These are phyloP conservation scores for Penicillium freii DNA, from an alignment of 2,329 filamentous ascomycete genomes.

Conservation along the genomic window DNA sequence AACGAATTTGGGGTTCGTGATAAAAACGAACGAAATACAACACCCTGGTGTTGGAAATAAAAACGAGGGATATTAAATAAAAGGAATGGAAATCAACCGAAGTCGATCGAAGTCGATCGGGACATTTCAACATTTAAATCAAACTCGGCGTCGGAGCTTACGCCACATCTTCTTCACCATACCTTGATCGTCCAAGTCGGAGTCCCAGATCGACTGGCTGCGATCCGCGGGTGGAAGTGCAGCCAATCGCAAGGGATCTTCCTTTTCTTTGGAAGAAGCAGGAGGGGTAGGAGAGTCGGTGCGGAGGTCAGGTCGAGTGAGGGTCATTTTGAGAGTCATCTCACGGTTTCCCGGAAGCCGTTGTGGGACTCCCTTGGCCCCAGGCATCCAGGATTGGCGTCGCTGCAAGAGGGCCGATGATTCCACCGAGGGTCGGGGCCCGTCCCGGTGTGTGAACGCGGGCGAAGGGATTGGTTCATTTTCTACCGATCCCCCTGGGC, in stretches of 20 bases:
- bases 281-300: conserved; percentile 28
- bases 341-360: conserved; percentile 65
- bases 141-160: conserved; percentile 37
- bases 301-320: conserved; percentile 84
- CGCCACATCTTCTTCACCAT: conserved; percentile 47
- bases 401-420: conserved; percentile 15
- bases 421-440: conserved; percentile 12
- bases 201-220: conserved; percentile 44
- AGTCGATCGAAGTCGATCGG: neutral
- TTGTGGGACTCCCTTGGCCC: conserved; percentile 47
- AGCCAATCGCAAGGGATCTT: conserved; percentile 57
- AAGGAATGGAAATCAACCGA: neutral
- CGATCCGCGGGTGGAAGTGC: conserved; percentile 50
- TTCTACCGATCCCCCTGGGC: conserved; percentile 23
- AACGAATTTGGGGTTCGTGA: conserved; percentile 1
- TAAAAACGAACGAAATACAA: conserved; percentile 5
- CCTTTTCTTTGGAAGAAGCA: conserved; percentile 62
- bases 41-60: neutral
- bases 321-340: conserved; percentile 95
- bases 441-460: conserved; percentile 12
- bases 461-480: conserved; percentile 23
- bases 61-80: neutral
- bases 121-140: neutral
- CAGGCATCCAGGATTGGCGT: conserved; percentile 20
- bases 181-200: conserved; percentile 40